Evolutionary conservation across 192 early-diverging fungal genomes (phyloP), one percentile per base, ranked within the genome.

Genomic region (Coemansia sp.): DNA sequence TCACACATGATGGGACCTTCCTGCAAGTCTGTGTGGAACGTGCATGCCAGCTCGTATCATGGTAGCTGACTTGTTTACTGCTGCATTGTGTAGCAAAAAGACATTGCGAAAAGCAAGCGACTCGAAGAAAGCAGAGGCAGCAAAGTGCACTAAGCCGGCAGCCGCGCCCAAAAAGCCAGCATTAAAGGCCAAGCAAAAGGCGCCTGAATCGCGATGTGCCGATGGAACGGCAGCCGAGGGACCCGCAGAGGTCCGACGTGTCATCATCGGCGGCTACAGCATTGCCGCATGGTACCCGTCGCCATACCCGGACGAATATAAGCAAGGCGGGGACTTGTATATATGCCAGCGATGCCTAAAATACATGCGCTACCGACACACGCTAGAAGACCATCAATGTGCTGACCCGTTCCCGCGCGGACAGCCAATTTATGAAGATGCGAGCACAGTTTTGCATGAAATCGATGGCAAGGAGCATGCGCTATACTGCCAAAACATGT

Each of bases 401-500:
- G 20, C 38, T 1, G 71, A 71, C 79, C 79, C 86, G 84, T 91
- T 73, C 39, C 91, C 94, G 13, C 94, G 94, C 18, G 97, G 95
- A 2, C 83, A 83, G 53, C 85, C 88, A 21, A 86, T 99, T 3
- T 97, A 97, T 61, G 82, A 91, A 35, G 88, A 94, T 53, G 83
- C 81, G 21, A 14, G 67, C 31, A 58, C 69, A 31, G 59, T 59
- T 6, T 48, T 83, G 66, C 94, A 91, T 66, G 94, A 95, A 60
- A 85, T 99, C 9, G 95, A 97, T 66, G 96, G 95, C 18, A 88
- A 91, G 20, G 85, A 86, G 59, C 83, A 94, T 60, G 94, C 92
- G 88, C 77, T 95, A 6, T 99, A 95, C 71, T 95, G 94, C 69
- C 97, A 99, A 65, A 97, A 96, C 73, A 74, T 99, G 21, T 96